Conservation (phyloP, 2,329 filamentous ascomycete species). For the Xylariales sp. region DNA sequence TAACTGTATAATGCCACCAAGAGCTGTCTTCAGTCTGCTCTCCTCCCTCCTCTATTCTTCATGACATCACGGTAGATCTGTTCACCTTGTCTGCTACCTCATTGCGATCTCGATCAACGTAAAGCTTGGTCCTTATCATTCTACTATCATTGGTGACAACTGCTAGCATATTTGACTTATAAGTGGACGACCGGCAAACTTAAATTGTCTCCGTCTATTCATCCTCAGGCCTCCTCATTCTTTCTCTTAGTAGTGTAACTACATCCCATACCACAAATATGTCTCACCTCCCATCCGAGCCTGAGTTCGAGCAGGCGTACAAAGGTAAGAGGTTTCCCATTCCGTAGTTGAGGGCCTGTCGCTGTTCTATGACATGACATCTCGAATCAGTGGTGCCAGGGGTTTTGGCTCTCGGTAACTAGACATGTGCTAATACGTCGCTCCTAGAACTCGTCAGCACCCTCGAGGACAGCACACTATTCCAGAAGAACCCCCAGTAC, state of each 20-base stretch:
- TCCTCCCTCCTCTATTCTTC: neutral
- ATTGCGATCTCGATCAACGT: constrained; percentile 6
- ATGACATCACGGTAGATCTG: constrained; percentile 21
- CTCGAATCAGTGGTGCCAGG: neutral
- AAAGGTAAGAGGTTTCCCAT: constrained; percentile 70
- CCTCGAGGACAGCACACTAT: constrained; percentile 92
- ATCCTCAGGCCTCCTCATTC: neutral
- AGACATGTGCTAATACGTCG: constrained; percentile 34
- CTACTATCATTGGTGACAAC: constrained; percentile 24
- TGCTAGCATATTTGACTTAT: constrained; percentile 17
- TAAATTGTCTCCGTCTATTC: constrained; percentile 2
- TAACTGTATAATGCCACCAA: constrained; percentile 21
- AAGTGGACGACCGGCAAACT: constrained; percentile 17
- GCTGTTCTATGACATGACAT: constrained; percentile 9
- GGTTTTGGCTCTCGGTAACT: neutral
- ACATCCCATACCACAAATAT: constrained; percentile 57
- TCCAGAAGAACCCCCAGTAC: constrained; percentile 95
- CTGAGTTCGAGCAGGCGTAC: constrained; percentile 99
- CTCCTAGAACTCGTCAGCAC: constrained; percentile 87
- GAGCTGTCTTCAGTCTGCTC: constrained; percentile 4
- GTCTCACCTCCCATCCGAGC: constrained; percentile 88
- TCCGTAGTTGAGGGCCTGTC: constrained; percentile 34
- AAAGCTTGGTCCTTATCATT: constrained; percentile 15
- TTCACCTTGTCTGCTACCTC: neutral
- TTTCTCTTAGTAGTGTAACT: neutral